phyloP scores from a whole-genome alignment of 2,329 filamentous ascomycete species.

The Ophiostoma sp. region DNA sequence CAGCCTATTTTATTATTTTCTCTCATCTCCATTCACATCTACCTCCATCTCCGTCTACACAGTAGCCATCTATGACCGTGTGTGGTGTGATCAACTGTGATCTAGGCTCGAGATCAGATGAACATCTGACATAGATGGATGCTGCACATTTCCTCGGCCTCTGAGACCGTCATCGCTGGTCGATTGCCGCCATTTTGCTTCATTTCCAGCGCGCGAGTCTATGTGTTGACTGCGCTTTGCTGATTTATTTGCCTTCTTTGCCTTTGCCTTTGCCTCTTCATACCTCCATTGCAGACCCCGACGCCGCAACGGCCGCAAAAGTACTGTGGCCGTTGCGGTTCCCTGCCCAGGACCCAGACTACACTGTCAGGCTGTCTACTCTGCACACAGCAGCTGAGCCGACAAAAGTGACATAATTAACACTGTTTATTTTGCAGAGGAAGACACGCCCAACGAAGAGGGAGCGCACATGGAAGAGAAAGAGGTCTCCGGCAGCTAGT shows the following conservation, averaged over 20 bases:
- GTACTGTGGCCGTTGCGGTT: not conserved
- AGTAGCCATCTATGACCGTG: no score
- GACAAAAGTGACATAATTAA: not conserved
- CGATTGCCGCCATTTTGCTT: not conserved
- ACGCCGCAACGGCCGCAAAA: not conserved
- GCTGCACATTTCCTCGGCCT: not conserved
- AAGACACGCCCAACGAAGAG: not conserved
- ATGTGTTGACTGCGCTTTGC: no score
- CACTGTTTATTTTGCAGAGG: not conserved
- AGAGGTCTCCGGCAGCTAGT: not conserved
- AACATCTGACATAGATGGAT: no score
- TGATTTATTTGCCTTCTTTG: no score
- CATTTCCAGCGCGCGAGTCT: no score
- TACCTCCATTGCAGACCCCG: not conserved
- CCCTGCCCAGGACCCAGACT: not conserved
- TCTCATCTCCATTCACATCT: no score
- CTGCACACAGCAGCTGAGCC: not conserved
- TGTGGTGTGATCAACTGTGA: no score
- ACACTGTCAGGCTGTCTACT: not conserved
- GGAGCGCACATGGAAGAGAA: not conserved
- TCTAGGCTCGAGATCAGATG: no score
- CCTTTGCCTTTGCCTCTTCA: not conserved
- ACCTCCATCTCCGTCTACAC: no score
- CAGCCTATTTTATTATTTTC: no score
- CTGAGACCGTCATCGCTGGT: not conserved